Base-by-base conservation (phyloP, 73 alveolate species). In the Paramecium octaurelia region DNA sequence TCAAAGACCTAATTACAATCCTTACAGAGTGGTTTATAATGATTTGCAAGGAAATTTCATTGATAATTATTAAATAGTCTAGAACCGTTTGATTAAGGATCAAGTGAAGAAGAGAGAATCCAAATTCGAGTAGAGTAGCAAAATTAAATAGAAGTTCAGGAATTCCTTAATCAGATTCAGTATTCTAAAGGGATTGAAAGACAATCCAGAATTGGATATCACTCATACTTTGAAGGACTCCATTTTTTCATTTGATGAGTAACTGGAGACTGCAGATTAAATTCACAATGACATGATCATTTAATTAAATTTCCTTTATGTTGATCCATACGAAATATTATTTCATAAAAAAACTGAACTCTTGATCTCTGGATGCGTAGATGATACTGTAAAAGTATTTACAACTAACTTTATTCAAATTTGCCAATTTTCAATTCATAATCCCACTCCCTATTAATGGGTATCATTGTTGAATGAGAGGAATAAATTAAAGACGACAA, bases 21-120 rank as follows among this genome's bases (percentile, higher is more conserved):
- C 91, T 4, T 80, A 80, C 44, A 42, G 91, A 80, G 91, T 80
- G 24, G 46, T 80, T 16, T 80, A 80, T 80, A 80, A 80, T 80
- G 27, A n/a, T 8, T 46, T 43, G 5, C 27, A 80, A 44, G 91
- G 57, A 7, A 34, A 80, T 80, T 80, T 43, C 16, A 46, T 80
- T 8, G 91, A 80, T 44, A 80, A 80, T 48, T 80, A 80, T 43
- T 4, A 80, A 35, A 80, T 80, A 18, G 91, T 80, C 0, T 29
- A 80, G 23, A 42, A 42, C 10, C 48, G 91, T 21, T 48, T 80
- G 57, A 80, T 80, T n/a, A 80, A 35, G 46, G 91, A 80, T 80
- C 4, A 23, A 80, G 50, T 43, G 6, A 31, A 42, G 10, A 80
- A 80, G 34, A 23, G 64, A 80, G 75, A 80, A 23, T 31, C 35